These are phyloP conservation scores for Gossypium rotundifolium DNA, from an alignment of 345 rosid species.

Conservation along the genomic window DNA sequence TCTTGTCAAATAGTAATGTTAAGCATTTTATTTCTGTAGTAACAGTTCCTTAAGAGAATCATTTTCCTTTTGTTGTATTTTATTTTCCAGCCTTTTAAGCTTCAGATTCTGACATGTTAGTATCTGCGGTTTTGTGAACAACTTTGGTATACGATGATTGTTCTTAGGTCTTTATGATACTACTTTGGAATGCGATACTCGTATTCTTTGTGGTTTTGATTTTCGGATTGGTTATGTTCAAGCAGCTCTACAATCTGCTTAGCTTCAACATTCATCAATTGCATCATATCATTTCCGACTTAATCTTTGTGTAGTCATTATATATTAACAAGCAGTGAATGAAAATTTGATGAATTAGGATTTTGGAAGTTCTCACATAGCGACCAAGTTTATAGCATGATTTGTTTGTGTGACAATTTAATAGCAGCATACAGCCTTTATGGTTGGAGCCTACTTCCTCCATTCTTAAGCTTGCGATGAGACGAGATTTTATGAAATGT, in stretches of 20 bases:
- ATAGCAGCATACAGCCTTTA: no score
- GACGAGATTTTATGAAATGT: no score
- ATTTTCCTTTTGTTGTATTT: not conserved
- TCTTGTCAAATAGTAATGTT: constrained; percentile 16
- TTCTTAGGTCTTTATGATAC: not conserved
- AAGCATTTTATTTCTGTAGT: not conserved
- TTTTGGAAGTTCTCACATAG: not conserved
- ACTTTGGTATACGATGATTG: no score
- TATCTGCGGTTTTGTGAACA: no score
- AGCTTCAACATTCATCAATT: not conserved
- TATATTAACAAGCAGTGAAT: not conserved
- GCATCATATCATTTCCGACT: not conserved
- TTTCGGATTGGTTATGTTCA: not conserved
- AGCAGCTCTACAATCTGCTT: not conserved
- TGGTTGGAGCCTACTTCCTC: no score
- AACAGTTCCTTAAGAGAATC: not conserved
- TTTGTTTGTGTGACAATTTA: no score
- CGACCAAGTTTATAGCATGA: no score
- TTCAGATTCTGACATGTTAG: not conserved
- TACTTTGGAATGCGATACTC: not conserved
- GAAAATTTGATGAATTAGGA: not conserved
- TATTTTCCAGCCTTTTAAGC: not conserved
- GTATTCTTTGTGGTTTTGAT: not conserved
- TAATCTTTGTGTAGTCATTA: not conserved
- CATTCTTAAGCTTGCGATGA: no score